Percentiles rank a stretch among this genome's conserved stretches.
Evolutionary conservation across 106 monocot genomes (phyloP).

Genomic region (Posidonia australis): DNA sequence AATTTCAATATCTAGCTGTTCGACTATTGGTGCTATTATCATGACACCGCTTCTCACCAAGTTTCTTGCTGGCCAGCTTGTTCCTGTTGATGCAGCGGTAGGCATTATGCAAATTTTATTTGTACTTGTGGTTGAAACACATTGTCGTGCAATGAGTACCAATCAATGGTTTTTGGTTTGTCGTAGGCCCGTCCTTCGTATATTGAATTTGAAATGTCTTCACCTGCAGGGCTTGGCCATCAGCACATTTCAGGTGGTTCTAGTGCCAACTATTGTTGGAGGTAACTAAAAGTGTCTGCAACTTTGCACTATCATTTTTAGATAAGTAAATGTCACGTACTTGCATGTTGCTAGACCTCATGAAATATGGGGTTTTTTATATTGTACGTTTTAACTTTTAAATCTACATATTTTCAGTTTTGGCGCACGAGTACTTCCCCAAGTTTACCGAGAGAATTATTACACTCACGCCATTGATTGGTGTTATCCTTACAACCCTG

Average conservation of each 20-base stretch:
- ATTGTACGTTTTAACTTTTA: no score
- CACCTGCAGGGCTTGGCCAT: constrained; percentile 94
- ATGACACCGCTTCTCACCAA: constrained; percentile 97
- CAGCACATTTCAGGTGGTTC: constrained; percentile 98
- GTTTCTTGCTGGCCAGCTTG: constrained; percentile 87
- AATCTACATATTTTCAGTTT: constrained; percentile 38
- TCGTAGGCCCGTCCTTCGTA: no score
- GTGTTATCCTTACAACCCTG: constrained; percentile 88
- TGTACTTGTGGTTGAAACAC: neutral
- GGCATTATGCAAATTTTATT: constrained; percentile 9
- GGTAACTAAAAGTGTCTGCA: no score
- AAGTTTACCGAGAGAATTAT: constrained; percentile 83
- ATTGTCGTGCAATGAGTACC: no score
- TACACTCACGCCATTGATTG: constrained; percentile 78
- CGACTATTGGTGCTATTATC: constrained; percentile 90
- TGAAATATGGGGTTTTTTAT: no score
- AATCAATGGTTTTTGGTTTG: no score
- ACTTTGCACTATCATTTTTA: no score
- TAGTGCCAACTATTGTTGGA: constrained; percentile 83
- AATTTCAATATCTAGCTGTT: no score
- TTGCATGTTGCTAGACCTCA: no score
- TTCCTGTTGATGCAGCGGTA: constrained; percentile 97
- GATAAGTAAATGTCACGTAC: no score
- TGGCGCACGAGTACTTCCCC: constrained; percentile 83
- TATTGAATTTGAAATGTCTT: no score